Evolutionary conservation across 352 stramenopile genomes (phyloP).

Genomic region (Phytophthora europaea): DNA sequence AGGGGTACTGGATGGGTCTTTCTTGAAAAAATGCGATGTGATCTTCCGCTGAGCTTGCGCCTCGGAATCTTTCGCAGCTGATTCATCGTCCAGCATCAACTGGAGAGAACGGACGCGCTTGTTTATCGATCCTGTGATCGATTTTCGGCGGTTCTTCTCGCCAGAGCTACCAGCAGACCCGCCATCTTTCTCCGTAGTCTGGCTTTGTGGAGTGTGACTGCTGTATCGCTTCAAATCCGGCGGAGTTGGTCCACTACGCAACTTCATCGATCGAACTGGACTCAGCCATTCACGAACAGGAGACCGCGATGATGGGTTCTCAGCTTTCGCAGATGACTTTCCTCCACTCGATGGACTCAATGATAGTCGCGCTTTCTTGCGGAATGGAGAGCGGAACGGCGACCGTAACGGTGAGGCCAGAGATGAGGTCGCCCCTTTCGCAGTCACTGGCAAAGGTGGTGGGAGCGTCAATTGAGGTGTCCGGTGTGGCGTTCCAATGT

Average conservation of each 20-base stretch:
- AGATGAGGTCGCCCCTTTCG: slow-evolving; percentile 51
- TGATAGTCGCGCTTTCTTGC: slow-evolving; percentile 67
- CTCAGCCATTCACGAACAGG: slow-evolving; percentile 76
- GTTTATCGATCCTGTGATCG: slow-evolving; percentile 51
- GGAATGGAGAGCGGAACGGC: slow-evolving; percentile 80
- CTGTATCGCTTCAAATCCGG: slow-evolving; percentile 46
- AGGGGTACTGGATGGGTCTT: slow-evolving; percentile 25
- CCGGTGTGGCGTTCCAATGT: slow-evolving; percentile 59
- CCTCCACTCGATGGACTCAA: slow-evolving; percentile 38
- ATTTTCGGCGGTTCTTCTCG: slow-evolving; percentile 39
- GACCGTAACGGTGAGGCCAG: slow-evolving; percentile 62
- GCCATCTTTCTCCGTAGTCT: slow-evolving; percentile 25
- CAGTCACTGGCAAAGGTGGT: slow-evolving; percentile 54
- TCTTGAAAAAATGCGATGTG: slow-evolving; percentile 60
- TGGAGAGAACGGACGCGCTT: slow-evolving; percentile 86
- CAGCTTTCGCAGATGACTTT: slow-evolving; percentile 3
- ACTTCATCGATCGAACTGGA: slow-evolving; percentile 54
- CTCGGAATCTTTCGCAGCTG: slow-evolving; percentile 21
- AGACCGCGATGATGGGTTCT: slow-evolving; percentile 37
- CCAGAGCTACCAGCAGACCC: slow-evolving; percentile 20
- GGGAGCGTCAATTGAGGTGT: slow-evolving; percentile 56
- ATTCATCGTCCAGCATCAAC: slow-evolving; percentile 76
- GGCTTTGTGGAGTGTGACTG: slow-evolving; percentile 25
- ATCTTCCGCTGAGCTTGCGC: slow-evolving; percentile 39
- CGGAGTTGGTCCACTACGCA: slow-evolving; percentile 43